Percentiles rank a stretch among this genome's conserved stretches.
Conservation (phyloP, 2,329 filamentous ascomycete genomes). For the Microdochium nivale region DNA sequence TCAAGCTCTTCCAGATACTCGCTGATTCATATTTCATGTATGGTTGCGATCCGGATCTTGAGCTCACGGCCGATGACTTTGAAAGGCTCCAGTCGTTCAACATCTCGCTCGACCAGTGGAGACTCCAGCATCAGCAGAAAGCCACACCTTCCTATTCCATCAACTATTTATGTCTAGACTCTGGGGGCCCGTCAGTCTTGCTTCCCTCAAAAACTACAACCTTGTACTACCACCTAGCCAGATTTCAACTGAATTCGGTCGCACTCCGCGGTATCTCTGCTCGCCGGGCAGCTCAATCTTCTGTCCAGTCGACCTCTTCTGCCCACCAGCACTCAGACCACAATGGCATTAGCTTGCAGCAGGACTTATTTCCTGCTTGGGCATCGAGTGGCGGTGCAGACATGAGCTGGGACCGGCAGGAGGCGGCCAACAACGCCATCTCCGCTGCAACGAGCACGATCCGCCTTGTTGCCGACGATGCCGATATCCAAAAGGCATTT, state of each 20-base stretch:
- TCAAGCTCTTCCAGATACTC: slow-evolving; percentile 7
- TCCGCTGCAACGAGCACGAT: slow-evolving; percentile 7
- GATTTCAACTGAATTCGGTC: slow-evolving; percentile 9
- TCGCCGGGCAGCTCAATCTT: not conserved
- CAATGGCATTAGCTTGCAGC: not conserved
- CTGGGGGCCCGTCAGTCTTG: not conserved
- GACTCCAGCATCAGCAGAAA: slow-evolving; percentile 5
- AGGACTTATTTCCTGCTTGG: not conserved
- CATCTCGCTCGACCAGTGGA: slow-evolving; percentile 7
- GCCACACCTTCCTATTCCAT: not conserved
- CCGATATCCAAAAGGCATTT: slow-evolving; percentile 5
- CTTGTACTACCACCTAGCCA: slow-evolving; percentile 8
- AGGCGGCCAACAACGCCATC: slow-evolving; percentile 8
- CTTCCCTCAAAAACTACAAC: slow-evolving; percentile 5
- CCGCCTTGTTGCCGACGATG: slow-evolving; percentile 6
- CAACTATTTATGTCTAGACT: not conserved
- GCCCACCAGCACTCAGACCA: not conserved
- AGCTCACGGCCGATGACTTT: slow-evolving; percentile 2
- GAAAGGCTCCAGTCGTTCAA: slow-evolving; percentile 6
- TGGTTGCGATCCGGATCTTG: slow-evolving; percentile 8
- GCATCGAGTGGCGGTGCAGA: not conserved
- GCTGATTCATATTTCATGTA: slow-evolving; percentile 6
- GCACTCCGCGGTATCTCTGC: slow-evolving; percentile 7
- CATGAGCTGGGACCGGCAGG: slow-evolving; percentile 8
- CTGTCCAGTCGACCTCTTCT: not conserved